Evolutionary conservation across 192 early-diverging fungal species (phyloP).

Genomic region (Coemansia sp.): DNA sequence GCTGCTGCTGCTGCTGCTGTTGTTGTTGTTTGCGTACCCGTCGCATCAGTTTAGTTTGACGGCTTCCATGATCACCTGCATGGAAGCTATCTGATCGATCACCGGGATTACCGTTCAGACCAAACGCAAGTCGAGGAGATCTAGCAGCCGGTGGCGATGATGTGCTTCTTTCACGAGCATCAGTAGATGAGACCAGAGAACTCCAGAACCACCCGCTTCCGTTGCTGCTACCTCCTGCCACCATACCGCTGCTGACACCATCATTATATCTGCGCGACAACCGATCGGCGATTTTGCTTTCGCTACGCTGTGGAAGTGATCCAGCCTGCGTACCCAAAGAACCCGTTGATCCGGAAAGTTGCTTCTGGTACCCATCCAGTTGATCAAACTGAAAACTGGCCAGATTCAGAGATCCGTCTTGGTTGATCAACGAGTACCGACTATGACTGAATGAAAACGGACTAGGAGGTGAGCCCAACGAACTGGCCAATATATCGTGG

Average conservation of each 20-base stretch:
- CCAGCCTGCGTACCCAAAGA: slow-evolving; percentile 1
- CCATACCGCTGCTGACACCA: background rate
- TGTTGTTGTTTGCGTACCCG: slow-evolving; percentile 15
- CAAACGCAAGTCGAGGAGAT: slow-evolving; percentile 7
- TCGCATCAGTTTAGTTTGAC: slow-evolving; percentile 42
- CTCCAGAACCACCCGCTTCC: slow-evolving; percentile 35
- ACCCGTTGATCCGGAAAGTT: slow-evolving; percentile 19
- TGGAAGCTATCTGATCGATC: slow-evolving; percentile 1
- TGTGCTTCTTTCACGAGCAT: slow-evolving; percentile 5
- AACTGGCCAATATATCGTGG: background rate
- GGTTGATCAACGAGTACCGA: slow-evolving; percentile 53
- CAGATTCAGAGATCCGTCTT: slow-evolving; percentile 52
- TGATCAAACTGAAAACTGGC: slow-evolving; percentile 48
- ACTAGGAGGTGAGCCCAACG: slow-evolving; percentile 26
- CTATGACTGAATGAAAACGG: slow-evolving; percentile 54
- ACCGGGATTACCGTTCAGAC: background rate
- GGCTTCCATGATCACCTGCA: background rate
- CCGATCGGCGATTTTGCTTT: slow-evolving; percentile 24
- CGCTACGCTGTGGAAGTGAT: slow-evolving; percentile 21
- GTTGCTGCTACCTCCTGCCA: background rate
- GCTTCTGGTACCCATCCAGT: slow-evolving; percentile 51
- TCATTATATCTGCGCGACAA: slow-evolving; percentile 15
- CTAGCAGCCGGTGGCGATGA: slow-evolving; percentile 1
- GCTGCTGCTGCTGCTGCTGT: background rate
- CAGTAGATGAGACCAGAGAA: slow-evolving; percentile 5